Evolutionary conservation across 1,284 basidiomycete species (phyloP), one percentile per base, ranked within the genome.

Genomic region (Amylostereum areolatum): DNA sequence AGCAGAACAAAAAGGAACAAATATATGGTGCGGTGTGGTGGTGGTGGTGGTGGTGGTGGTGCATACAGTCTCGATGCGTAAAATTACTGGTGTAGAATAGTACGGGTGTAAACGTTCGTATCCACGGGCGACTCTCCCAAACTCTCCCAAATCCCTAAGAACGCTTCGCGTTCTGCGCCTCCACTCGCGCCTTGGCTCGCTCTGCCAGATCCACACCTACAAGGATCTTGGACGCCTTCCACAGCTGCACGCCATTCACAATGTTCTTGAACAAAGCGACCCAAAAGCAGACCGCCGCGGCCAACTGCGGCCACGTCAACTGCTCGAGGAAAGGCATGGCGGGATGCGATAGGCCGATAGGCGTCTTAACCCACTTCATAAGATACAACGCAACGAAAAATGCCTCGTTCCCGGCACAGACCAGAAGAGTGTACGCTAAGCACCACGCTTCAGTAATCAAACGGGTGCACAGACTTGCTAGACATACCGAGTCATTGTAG

Each of bases 351-450:
- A 61, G 58, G 60, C 69, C 80, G 52, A 90, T 75, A 7, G 89
- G 85, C 7, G 74, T 80, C 33, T 75, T 63, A 49, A 88, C 83
- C 83, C 88, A 95, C 62, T 90, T 89, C 78, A 93, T 90, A 56
- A 99, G 83, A 73, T 99, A 99, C 36, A 99, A 78, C 42, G 89
- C 83, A 59, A 99, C 92, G 69, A 93, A 99, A 76, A 97, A 99
- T 50, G 96, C 70, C 68, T 99, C 97, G 72, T 99, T 99, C 50
- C 87, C 87, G n/a, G 92, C 92, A 65, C 97, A 99, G 66, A 98
- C 87, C 58, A 92, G 72, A 99, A 99, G 24, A 99, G 78, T 3
- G 85, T 92, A 51, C 76, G 73, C 91, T 93, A 59, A 28, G 48
- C 29, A 39, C 39, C 37, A 42, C 37, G 47, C n/a, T 29, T 18